phyloP scores from a whole-genome alignment of 2,329 filamentous ascomycete species.

The Neonectria coccinea region DNA sequence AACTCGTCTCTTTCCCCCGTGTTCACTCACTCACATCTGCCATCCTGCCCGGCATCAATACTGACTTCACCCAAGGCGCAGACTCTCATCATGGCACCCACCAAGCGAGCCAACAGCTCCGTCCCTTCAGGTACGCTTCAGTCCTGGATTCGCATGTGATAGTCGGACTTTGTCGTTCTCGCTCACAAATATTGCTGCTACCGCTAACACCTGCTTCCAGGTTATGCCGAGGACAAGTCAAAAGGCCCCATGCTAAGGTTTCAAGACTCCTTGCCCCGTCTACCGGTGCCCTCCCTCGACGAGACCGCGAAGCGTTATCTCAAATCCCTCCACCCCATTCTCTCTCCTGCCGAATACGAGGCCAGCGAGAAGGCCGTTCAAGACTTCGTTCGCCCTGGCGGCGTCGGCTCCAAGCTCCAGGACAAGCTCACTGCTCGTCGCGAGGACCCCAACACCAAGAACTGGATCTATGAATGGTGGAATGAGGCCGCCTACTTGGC shows the following conservation, averaged over 20 bases:
- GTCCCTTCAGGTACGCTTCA: slow-evolving; percentile 60
- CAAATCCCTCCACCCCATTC: slow-evolving; percentile 81
- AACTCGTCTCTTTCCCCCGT: background rate
- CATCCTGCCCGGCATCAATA: slow-evolving; percentile 15
- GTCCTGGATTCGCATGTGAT: slow-evolving; percentile 15
- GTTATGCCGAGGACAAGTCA: slow-evolving; percentile 82
- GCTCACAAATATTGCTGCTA: background rate
- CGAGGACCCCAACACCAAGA: slow-evolving; percentile 83
- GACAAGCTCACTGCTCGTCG: slow-evolving; percentile 84
- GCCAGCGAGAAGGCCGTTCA: slow-evolving; percentile 84
- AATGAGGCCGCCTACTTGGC: slow-evolving; percentile 92
- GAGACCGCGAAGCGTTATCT: slow-evolving; percentile 85
- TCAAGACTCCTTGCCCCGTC: slow-evolving; percentile 83
- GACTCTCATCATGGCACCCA: slow-evolving; percentile 62
- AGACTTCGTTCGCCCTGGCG: slow-evolving; percentile 89
- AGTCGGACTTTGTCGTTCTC: background rate
- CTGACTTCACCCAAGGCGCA: slow-evolving; percentile 34
- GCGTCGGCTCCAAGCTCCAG: slow-evolving; percentile 85
- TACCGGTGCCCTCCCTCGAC: slow-evolving; percentile 85
- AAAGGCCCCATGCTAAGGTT: slow-evolving; percentile 87
- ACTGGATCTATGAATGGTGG: slow-evolving; percentile 99
- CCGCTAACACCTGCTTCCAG: slow-evolving; percentile 56
- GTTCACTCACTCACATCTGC: background rate
- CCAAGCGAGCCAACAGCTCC: slow-evolving; percentile 68
- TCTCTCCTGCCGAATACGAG: slow-evolving; percentile 76